phyloP scores from a whole-genome alignment of 2,329 filamentous ascomycete species.

The Hymenoscyphus repandus region DNA sequence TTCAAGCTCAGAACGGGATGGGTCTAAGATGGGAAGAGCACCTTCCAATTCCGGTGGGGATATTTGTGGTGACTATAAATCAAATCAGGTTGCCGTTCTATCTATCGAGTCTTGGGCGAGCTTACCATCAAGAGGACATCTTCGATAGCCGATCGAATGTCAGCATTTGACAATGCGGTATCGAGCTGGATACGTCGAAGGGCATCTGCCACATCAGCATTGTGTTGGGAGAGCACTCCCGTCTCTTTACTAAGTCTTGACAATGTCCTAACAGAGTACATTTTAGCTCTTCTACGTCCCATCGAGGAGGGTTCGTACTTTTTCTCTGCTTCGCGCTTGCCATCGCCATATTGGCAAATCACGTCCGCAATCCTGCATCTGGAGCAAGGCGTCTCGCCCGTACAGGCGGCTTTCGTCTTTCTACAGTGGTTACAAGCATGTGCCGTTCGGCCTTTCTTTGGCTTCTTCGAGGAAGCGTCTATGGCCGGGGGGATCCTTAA shows the following conservation, averaged over 20 bases:
- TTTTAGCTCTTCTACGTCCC: conserved; percentile 3
- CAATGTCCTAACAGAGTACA: conserved; percentile 9
- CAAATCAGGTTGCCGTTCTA: not conserved
- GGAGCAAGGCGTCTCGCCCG: conserved; percentile 30
- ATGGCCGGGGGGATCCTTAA: conserved; percentile 8
- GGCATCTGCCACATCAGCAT: conserved; percentile 16
- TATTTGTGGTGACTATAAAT: not conserved
- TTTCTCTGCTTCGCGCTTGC: conserved; percentile 26
- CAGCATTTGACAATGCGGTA: conserved; percentile 12
- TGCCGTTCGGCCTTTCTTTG: conserved; percentile 22
- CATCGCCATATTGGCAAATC: conserved; percentile 25
- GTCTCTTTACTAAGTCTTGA: conserved; percentile 20
- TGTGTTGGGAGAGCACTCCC: conserved; percentile 11
- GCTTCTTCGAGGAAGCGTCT: conserved; percentile 5
- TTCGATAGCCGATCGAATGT: conserved; percentile 18
- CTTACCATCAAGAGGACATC: conserved; percentile 21
- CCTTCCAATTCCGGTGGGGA: not conserved
- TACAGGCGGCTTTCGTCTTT: conserved; percentile 34
- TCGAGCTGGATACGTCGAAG: conserved; percentile 20
- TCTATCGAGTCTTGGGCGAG: not conserved
- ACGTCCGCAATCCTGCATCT: conserved; percentile 27
- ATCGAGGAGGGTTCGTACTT: conserved; percentile 14
- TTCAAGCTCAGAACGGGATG: not conserved
- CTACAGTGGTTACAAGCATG: conserved; percentile 34
- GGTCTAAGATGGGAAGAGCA: not conserved